Evolutionary conservation across 139 green algal genomes (phyloP).

Genomic region (Ettlia oleoabundans): DNA sequence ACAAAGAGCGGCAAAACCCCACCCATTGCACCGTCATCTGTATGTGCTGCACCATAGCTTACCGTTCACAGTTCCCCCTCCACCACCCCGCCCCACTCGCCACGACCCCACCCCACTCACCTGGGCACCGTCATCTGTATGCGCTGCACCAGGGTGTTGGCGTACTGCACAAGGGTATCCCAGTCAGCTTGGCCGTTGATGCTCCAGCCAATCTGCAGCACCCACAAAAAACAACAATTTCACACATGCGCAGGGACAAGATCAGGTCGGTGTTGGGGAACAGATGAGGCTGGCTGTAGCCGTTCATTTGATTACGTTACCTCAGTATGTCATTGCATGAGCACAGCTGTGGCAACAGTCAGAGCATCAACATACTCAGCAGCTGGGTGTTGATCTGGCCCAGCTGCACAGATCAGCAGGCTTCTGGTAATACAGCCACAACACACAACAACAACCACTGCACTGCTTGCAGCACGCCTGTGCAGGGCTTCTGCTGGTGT

Average conservation of each 20-base stretch:
- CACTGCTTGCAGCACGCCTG: neutral
- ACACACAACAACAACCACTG: neutral
- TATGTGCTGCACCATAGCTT: too few relatives aligned
- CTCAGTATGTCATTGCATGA: too few relatives aligned
- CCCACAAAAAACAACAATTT: neutral
- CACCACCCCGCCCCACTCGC: too few relatives aligned
- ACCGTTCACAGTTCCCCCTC: too few relatives aligned
- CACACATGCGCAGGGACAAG: neutral
- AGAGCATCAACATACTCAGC: too few relatives aligned
- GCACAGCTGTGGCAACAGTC: too few relatives aligned
- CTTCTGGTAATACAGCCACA: neutral
- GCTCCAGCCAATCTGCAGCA: neutral
- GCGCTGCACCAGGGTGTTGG: conserved; percentile 2
- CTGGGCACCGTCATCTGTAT: neutral
- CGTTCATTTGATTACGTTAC: too few relatives aligned
- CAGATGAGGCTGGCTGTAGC: neutral
- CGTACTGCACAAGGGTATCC: neutral
- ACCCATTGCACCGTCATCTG: too few relatives aligned
- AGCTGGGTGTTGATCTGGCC: too few relatives aligned
- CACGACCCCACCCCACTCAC: too few relatives aligned
- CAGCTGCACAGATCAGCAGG: neutral
- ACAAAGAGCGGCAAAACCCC: too few relatives aligned
- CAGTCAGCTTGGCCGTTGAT: neutral
- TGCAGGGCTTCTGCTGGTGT: too few relatives aligned
- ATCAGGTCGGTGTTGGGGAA: neutral